Conservation (phyloP, 179 eudicot genomes). For the Spergularia azorica region DNA sequence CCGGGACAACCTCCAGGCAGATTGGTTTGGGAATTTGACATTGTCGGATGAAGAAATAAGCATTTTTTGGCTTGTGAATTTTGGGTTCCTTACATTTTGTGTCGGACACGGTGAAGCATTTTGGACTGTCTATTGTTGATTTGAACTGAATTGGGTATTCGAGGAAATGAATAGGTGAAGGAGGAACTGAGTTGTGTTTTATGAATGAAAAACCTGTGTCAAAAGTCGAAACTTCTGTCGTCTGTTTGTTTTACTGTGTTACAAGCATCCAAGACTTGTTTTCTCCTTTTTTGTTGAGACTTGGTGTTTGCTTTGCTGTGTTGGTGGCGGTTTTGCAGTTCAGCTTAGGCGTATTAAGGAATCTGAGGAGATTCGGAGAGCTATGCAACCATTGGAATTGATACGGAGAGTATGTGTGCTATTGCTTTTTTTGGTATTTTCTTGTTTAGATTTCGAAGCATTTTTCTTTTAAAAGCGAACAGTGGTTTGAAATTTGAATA, state of each 20-base stretch:
- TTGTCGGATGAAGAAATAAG: no score
- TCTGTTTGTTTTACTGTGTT: not conserved
- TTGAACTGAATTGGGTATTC: not conserved
- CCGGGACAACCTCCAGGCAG: not conserved
- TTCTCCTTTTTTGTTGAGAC: not conserved
- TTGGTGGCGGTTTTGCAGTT: conserved; percentile 40
- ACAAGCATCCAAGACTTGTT: not conserved
- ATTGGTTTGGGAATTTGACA: no score
- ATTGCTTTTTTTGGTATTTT: not conserved
- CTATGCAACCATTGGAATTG: conserved; percentile 75
- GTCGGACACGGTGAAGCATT: no score
- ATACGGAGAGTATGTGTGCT: conserved; percentile 60
- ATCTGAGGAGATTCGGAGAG: conserved; percentile 75
- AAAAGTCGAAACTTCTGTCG: no score
- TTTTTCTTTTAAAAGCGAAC: not conserved
- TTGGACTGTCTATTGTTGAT: not conserved
- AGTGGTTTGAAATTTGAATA: no score
- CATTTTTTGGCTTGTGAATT: no score
- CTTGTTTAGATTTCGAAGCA: no score
- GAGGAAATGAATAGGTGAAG: not conserved
- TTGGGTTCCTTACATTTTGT: no score
- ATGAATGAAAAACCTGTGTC: not conserved
- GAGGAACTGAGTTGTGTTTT: not conserved
- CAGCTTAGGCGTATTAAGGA: conserved; percentile 52
- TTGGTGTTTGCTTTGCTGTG: not conserved